Percentiles rank a stretch among this genome's conserved stretches.
These are phyloP conservation scores for Canariomyces notabilis DNA, from an alignment of 2,329 filamentous ascomycete genomes.

Conservation along the genomic window DNA sequence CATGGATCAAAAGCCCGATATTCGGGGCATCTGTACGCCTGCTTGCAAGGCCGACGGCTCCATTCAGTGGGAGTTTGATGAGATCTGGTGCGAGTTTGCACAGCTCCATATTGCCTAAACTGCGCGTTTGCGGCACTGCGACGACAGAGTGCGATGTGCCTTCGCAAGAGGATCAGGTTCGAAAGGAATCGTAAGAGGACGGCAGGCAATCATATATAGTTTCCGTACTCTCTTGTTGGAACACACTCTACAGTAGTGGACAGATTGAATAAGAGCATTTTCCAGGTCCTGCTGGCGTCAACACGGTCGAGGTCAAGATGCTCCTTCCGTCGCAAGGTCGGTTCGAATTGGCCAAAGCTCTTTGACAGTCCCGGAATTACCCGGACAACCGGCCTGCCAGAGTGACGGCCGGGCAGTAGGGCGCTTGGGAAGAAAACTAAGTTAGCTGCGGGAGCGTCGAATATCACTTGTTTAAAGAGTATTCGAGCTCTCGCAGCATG, in stretches of 20 bases:
- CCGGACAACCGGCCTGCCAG: constrained; percentile 14
- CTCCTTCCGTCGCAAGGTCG: too few species aligned
- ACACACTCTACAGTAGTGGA: background rate
- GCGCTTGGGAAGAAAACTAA: too few species aligned
- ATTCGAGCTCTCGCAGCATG: too few species aligned
- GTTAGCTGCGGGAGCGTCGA: too few species aligned
- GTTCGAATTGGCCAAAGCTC: constrained; percentile 15
- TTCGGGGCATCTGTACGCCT: background rate
- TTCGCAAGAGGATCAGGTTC: background rate
- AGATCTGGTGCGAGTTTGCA: constrained; percentile 7
- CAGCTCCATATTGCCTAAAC: constrained; percentile 1
- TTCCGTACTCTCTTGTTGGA: too few species aligned
- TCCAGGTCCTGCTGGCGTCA: too few species aligned
- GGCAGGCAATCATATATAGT: background rate
- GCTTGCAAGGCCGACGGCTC: background rate
- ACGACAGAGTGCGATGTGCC: background rate
- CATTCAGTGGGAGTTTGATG: constrained; percentile 11
- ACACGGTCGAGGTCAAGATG: too few species aligned
- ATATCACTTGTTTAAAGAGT: too few species aligned
- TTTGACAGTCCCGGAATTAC: constrained; percentile 23
- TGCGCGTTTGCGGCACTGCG: background rate
- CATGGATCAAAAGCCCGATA: background rate
- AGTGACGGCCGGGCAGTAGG: background rate
- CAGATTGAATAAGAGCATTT: too few species aligned
- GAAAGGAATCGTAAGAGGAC: background rate